Conservation (phyloP, 257 asterid species). For the Paulownia fortunei region DNA sequence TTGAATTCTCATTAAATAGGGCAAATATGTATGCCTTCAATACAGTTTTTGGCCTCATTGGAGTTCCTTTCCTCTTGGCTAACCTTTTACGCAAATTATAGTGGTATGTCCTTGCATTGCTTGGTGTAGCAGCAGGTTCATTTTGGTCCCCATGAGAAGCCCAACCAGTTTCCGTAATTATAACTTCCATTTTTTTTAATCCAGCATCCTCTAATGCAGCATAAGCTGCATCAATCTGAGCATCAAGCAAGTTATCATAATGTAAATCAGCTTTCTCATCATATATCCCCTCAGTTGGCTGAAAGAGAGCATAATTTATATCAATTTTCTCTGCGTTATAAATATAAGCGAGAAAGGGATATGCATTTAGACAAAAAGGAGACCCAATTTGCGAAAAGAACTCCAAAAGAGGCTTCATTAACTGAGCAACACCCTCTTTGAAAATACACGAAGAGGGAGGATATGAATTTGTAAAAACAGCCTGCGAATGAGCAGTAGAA, state of each 20-base stretch:
- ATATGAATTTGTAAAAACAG: constrained; percentile 70
- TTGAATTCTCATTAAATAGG: constrained; percentile 79
- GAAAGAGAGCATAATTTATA: constrained; percentile 88
- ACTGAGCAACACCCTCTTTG: constrained; percentile 62
- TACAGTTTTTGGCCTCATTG: constrained; percentile 72
- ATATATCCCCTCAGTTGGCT: constrained; percentile 63
- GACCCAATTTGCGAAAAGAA: constrained; percentile 75
- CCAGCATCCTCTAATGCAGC: constrained; percentile 89
- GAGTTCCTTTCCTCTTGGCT: constrained; percentile 92
- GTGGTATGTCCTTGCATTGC: constrained; percentile 82
- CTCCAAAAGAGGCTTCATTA: constrained; percentile 90
- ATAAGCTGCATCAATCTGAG: constrained; percentile 96
- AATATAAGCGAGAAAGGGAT: constrained; percentile 89
- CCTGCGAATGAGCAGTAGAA: constrained; percentile 85
- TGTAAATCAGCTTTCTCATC: constrained; percentile 71
- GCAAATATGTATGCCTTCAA: constrained; percentile 92
- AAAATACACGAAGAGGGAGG: constrained; percentile 94
- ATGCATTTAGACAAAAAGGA: constrained; percentile 92
- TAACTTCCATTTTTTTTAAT: constrained; percentile 77
- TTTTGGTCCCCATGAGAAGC: constrained; percentile 88
- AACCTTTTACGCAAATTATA: constrained; percentile 86
- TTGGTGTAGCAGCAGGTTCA: constrained; percentile 80
- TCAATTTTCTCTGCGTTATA: constrained; percentile 69
- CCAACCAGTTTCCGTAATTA: constrained; percentile 98
- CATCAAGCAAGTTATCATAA: constrained; percentile 95